Conservation (phyloP, 1,284 basidiomycete genomes). For the Cutaneotrichosporon mucoides region DNA sequence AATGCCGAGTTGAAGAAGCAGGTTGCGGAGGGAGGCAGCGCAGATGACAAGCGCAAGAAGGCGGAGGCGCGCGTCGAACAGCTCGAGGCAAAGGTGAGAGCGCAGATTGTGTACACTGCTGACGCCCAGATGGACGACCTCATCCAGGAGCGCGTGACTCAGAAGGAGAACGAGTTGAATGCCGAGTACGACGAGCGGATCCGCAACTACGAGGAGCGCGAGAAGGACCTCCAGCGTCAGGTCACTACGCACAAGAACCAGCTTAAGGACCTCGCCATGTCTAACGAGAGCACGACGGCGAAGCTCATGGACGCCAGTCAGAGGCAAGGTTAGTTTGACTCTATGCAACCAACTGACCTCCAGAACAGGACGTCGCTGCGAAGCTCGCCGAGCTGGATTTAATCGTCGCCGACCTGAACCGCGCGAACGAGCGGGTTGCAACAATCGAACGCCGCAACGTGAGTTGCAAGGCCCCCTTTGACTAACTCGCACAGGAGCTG, state of each 20-base stretch:
- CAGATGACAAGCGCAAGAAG: slow-evolving; percentile 72
- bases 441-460: slow-evolving; percentile 90
- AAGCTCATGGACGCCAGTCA: slow-evolving; percentile 83
- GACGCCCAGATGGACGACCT: slow-evolving; percentile 76
- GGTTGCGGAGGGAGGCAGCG: slow-evolving; percentile 60
- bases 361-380: slow-evolving; percentile 83
- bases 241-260: slow-evolving; percentile 79
- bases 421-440: slow-evolving; percentile 86
- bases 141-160: slow-evolving; percentile 74
- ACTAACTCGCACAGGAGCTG: slow-evolving; percentile 62
- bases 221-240: slow-evolving; percentile 85
- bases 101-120: slow-evolving; percentile 19
- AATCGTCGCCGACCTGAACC: slow-evolving; percentile 84
- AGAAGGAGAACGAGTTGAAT: slow-evolving; percentile 91
- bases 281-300: slow-evolving; percentile 86
- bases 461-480: slow-evolving; percentile 24
- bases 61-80: slow-evolving; percentile 67
- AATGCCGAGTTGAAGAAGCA: slow-evolving; percentile 71
- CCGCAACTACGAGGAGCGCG: slow-evolving; percentile 89
- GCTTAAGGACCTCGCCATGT: slow-evolving; percentile 79
- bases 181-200: slow-evolving; percentile 94
- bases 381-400: slow-evolving; percentile 88
- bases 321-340: slow-evolving; percentile 62
- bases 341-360: slow-evolving; percentile 10
- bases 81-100: slow-evolving; percentile 70